phyloP scores from a whole-genome alignment of 164 flowering plant species.

The Amborella trichopoda region DNA sequence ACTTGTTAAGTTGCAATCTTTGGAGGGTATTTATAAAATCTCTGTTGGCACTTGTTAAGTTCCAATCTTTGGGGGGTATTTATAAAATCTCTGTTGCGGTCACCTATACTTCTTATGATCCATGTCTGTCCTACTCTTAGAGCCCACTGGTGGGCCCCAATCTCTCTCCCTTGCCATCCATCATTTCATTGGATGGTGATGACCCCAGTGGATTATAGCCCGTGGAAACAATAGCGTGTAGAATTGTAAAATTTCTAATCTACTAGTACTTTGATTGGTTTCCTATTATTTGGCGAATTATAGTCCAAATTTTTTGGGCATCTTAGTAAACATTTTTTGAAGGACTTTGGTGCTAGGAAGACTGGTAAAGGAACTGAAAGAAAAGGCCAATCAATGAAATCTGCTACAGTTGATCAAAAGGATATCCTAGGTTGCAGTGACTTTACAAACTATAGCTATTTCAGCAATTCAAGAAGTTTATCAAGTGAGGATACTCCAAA shows the following conservation, averaged over 20 bases:
- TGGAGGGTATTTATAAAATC: no score
- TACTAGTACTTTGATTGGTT: neutral
- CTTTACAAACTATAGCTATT: constrained; percentile 21
- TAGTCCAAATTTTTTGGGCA: no score
- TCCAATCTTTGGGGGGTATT: no score
- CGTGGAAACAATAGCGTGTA: neutral
- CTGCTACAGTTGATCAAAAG: neutral
- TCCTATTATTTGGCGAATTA: no score
- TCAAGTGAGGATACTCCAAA: constrained; percentile 42
- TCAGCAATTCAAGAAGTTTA: constrained; percentile 31
- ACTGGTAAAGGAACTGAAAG: constrained; percentile 9
- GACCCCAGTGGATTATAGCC: neutral
- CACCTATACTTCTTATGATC: no score
- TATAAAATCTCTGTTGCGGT: no score
- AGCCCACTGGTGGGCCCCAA: no score
- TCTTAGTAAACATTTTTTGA: neutral
- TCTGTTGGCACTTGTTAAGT: no score
- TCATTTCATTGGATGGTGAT: neutral
- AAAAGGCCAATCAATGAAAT: constrained; percentile 12
- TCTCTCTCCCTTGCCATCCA: no score
- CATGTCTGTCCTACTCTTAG: no score
- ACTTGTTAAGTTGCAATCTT: no score
- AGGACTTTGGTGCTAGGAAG: constrained; percentile 18
- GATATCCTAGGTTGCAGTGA: constrained; percentile 4
- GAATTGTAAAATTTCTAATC: neutral